Evolutionary conservation across 345 rosid genomes (phyloP).

Genomic region (Eucalyptus urophylla): DNA sequence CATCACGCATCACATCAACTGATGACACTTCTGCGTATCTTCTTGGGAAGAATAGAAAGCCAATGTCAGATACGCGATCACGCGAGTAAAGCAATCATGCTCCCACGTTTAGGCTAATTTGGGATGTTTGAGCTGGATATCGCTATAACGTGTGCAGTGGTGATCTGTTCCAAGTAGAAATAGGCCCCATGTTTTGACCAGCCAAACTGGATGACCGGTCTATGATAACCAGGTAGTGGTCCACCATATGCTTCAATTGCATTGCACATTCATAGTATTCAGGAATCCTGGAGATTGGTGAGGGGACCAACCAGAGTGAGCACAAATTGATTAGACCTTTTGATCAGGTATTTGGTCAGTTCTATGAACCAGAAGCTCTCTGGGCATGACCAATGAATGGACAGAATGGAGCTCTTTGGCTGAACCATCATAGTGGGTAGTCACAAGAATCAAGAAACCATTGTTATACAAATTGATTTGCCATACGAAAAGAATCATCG

Average conservation of each 20-base stretch:
- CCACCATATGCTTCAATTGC: not conserved
- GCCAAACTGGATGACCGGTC: not conserved
- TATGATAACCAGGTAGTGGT: not conserved
- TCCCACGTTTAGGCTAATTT: not conserved
- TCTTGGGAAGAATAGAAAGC: not conserved
- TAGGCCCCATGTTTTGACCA: not conserved
- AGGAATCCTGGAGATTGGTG: not conserved
- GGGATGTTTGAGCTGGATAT: not conserved
- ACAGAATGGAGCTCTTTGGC: not conserved
- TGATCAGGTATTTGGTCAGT: not conserved
- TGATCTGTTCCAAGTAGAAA: not conserved
- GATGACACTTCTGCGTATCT: not conserved
- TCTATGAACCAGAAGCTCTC: not conserved
- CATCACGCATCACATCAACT: not conserved
- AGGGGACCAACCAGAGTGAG: not conserved
- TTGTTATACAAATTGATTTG: not conserved
- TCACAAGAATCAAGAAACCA: not conserved
- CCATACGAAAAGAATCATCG: not conserved
- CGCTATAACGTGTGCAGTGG: not conserved
- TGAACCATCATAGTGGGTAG: not conserved
- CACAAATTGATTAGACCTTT: not conserved
- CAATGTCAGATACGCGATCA: not conserved
- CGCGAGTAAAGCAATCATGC: not conserved
- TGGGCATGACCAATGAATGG: not conserved
- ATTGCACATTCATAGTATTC: not conserved